Conservation (phyloP, 805 yeast species). For the Yarrowia bubula region DNA sequence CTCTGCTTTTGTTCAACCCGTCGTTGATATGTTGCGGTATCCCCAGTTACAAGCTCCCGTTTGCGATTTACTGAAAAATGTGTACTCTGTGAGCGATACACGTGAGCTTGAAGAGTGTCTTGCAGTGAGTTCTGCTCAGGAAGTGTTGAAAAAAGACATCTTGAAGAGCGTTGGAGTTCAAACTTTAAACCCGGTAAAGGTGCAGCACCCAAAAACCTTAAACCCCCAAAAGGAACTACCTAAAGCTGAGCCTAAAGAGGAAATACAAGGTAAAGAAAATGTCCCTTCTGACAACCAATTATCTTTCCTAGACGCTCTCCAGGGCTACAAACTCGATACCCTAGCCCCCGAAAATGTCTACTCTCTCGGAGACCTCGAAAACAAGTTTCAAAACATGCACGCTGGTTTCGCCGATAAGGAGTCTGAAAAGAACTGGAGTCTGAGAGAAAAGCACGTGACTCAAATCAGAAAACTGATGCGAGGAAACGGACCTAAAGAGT, state of each 20-base stretch:
- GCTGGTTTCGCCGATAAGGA: slow-evolving; percentile 66
- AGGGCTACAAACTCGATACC: neutral
- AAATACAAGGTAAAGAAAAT: neutral
- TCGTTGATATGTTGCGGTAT: slow-evolving; percentile 37
- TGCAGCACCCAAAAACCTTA: neutral
- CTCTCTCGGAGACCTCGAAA: slow-evolving; percentile 34
- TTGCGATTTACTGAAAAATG: neutral
- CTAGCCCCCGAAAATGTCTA: neutral
- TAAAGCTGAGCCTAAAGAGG: neutral
- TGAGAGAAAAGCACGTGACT: slow-evolving; percentile 61
- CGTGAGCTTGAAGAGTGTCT: slow-evolving; percentile 5
- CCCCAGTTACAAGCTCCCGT: neutral
- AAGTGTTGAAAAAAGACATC: neutral
- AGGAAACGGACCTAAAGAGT: slow-evolving; percentile 50
- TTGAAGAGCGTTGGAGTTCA: neutral
- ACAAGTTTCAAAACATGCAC: slow-evolving; percentile 44
- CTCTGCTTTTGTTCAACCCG: slow-evolving; percentile 37
- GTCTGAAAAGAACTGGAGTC: slow-evolving; percentile 83
- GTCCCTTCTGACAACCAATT: neutral
- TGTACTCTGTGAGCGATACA: neutral
- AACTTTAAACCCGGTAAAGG: neutral
- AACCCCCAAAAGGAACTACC: neutral
- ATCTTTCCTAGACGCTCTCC: neutral
- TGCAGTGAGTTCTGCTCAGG: neutral
- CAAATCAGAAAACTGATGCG: slow-evolving; percentile 59